Percentiles rank a stretch among this genome's conserved stretches.
phyloP scores from a whole-genome alignment of 169 alveolate genomes.

The Perkinsus marinus region DNA sequence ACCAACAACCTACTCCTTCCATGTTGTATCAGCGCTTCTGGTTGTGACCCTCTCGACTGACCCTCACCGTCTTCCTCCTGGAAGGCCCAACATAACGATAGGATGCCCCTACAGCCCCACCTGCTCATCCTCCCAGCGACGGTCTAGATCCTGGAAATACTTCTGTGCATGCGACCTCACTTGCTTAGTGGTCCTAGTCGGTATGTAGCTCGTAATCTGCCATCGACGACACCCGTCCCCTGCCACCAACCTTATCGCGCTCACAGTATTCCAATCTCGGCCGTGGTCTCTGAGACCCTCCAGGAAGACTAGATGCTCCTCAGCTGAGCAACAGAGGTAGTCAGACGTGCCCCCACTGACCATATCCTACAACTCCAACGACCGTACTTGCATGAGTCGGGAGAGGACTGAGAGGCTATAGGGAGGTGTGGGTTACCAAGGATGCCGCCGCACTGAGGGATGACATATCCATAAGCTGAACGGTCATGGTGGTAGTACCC shows the following conservation, averaged over 20 bases:
- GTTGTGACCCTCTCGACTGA: neutral
- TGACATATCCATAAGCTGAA: neutral
- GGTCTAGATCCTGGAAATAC: neutral
- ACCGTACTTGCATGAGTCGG: neutral
- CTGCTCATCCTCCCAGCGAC: neutral
- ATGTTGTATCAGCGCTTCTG: too few relatives aligned
- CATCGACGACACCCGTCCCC: neutral
- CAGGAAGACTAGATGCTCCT: neutral
- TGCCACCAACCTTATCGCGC: neutral
- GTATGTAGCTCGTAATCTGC: neutral
- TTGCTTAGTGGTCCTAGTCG: neutral
- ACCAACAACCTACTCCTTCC: neutral
- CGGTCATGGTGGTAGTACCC: neutral
- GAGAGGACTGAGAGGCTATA: neutral
- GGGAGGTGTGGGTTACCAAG: neutral
- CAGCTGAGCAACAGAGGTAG: neutral
- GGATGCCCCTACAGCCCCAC: neutral
- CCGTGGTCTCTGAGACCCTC: neutral
- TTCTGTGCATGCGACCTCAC: neutral
- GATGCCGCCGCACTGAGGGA: neutral
- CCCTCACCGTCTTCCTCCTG: neutral
- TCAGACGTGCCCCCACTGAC: neutral
- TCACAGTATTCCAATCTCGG: neutral
- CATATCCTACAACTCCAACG: neutral
- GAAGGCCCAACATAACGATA: neutral